Evolutionary conservation across 768 basidiomycete species (phyloP).

Genomic region (Dentipellis sp.): DNA sequence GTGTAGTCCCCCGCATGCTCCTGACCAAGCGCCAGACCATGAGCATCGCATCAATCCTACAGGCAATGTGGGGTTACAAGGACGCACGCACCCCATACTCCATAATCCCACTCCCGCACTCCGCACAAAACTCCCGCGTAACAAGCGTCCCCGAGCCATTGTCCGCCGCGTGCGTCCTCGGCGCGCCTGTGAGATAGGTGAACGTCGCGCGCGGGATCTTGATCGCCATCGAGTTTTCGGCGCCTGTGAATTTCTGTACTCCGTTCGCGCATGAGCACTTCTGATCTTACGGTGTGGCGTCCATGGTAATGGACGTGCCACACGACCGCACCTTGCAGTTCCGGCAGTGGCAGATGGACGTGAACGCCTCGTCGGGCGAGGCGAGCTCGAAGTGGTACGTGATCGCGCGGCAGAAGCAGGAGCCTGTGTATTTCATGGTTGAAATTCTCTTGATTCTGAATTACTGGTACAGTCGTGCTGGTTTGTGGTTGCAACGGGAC

Average conservation of each 20-base stretch:
- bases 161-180: constrained; percentile 12
- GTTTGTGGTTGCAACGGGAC: too few relatives aligned
- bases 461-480: too few relatives aligned
- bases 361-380: constrained; percentile 14
- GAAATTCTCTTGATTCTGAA: not conserved
- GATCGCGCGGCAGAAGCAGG: constrained; percentile 15
- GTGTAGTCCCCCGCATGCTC: not conserved
- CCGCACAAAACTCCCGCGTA: constrained; percentile 14
- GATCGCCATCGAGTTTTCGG: not conserved
- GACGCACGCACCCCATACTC: constrained; percentile 13
- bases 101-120: constrained; percentile 13
- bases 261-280: not conserved
- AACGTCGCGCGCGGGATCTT: not conserved
- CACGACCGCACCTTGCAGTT: constrained; percentile 17
- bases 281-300: not conserved
- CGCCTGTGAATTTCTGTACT: not conserved
- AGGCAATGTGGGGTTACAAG: not conserved
- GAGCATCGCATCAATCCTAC: not conserved
- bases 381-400: constrained; percentile 10
- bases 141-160: constrained; percentile 13
- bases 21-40: not conserved
- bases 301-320: too few relatives aligned
- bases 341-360: constrained; percentile 15
- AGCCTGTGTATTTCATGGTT: constrained; percentile 5
- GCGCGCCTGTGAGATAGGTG: constrained; percentile 4